Percentiles rank a stretch among this genome's conserved stretches.
Evolutionary conservation across 352 stramenopile species (phyloP).

Genomic region (Phytophthora sp.): DNA sequence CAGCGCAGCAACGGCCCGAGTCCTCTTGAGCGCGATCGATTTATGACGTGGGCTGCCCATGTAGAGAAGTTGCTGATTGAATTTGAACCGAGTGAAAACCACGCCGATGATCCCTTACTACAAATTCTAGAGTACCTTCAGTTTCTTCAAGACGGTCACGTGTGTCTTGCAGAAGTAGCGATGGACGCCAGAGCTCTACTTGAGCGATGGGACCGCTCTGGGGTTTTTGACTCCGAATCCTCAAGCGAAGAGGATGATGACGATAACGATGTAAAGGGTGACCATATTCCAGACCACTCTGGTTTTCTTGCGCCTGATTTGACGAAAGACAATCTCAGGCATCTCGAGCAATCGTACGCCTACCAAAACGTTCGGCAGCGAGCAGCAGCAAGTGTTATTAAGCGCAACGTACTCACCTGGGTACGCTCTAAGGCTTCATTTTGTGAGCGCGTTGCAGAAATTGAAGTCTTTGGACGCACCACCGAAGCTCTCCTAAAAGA

Average conservation of each 20-base stretch:
- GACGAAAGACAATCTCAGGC: constrained; percentile 8
- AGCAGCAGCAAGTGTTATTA: constrained; percentile 63
- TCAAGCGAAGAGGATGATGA: constrained; percentile 43
- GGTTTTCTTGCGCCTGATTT: neutral
- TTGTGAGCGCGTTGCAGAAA: constrained; percentile 59
- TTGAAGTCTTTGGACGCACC: constrained; percentile 67
- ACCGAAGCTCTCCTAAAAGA: constrained; percentile 58
- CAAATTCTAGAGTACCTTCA: constrained; percentile 56
- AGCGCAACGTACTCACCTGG: constrained; percentile 63
- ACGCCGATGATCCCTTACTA: constrained; percentile 53
- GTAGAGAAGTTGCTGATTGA: constrained; percentile 45
- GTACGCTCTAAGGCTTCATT: constrained; percentile 56
- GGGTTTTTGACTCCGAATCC: constrained; percentile 61
- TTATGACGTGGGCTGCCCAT: constrained; percentile 46
- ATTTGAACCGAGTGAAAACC: constrained; percentile 56
- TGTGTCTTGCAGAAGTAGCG: constrained; percentile 59
- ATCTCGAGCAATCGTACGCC: constrained; percentile 48
- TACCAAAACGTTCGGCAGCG: constrained; percentile 66
- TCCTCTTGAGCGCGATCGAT: constrained; percentile 59
- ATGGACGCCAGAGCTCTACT: constrained; percentile 56
- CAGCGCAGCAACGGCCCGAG: constrained; percentile 28
- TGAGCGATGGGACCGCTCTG: constrained; percentile 57
- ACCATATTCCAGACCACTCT: neutral
- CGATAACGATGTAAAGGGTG: constrained; percentile 27
- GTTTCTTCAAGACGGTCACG: constrained; percentile 59